phyloP scores from a whole-genome alignment of 2,329 filamentous ascomycete genomes.

The Talaromyces sp. region DNA sequence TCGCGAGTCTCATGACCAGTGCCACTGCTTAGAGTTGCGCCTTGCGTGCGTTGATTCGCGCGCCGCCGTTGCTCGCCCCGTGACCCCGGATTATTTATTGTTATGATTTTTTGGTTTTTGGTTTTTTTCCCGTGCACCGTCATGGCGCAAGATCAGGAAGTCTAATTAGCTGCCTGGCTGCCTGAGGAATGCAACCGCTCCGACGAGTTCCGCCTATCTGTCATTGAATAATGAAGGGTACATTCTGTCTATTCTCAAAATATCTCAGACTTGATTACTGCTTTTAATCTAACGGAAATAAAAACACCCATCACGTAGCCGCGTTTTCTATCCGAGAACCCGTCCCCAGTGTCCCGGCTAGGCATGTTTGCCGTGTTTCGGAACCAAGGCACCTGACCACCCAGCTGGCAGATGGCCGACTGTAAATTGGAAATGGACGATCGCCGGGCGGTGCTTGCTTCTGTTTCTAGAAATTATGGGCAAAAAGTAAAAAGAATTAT shows the following conservation, averaged over 20 bases:
- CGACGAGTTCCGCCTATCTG: background rate
- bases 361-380: background rate
- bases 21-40: background rate
- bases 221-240: background rate
- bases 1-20: background rate
- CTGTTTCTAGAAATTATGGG: background rate
- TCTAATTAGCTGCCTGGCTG: background rate
- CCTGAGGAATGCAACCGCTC: background rate
- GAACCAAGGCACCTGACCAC: background rate
- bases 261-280: background rate
- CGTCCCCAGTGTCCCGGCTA: background rate
- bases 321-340: background rate
- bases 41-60: background rate
- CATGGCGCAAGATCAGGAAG: background rate
- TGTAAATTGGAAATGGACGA: background rate
- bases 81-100: background rate
- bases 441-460: background rate
- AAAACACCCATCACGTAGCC: background rate
- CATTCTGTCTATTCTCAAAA: background rate
- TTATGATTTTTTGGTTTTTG: no score
- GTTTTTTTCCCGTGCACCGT: background rate
- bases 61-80: background rate
- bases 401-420: background rate
- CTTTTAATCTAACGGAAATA: background rate
- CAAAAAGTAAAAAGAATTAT: no score